Evolutionary conservation across 169 alveolate genomes (phyloP).

Genomic region (Besnoitia besnoiti): DNA sequence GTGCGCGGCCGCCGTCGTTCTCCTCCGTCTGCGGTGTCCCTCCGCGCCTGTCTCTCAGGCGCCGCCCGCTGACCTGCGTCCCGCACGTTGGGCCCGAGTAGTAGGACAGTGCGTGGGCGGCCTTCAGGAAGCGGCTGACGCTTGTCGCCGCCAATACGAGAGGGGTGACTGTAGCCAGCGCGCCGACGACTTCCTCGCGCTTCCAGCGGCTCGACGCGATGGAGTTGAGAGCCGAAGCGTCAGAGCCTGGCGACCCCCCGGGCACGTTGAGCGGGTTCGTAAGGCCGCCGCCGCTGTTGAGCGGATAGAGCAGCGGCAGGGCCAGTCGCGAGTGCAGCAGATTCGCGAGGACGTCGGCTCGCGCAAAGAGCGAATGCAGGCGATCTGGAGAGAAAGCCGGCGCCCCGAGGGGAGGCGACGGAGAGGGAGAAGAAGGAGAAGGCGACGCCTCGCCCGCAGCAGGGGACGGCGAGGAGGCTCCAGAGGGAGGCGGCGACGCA

Average conservation of each 20-base stretch:
- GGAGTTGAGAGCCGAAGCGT: background rate
- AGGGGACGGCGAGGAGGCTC: background rate
- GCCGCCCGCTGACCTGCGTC: background rate
- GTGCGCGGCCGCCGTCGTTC: background rate
- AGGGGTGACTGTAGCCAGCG: slow-evolving; percentile 2
- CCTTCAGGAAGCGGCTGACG: background rate
- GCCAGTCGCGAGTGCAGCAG: slow-evolving; percentile 76
- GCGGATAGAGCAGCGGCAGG: slow-evolving; percentile 77
- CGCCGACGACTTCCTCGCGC: background rate
- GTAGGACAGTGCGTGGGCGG: slow-evolving; percentile 39
- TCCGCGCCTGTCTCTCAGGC: background rate
- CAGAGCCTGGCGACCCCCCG: background rate
- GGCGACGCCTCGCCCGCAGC: background rate
- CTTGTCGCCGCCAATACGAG: slow-evolving; percentile 29
- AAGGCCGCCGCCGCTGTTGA: slow-evolving; percentile 66
- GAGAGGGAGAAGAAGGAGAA: background rate
- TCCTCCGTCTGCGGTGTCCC: background rate
- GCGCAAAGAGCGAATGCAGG: slow-evolving; percentile 23
- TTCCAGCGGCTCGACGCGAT: slow-evolving; percentile 7
- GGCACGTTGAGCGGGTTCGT: background rate
- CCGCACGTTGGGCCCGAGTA: background rate
- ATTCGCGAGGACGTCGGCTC: slow-evolving; percentile 70
- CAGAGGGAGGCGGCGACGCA: background rate
- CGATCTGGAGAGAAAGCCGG: background rate
- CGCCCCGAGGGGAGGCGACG: background rate